These are phyloP conservation scores for Actinomortierella wolfii DNA, from an alignment of 371 early-diverging fungal species.

Conservation along the genomic window DNA sequence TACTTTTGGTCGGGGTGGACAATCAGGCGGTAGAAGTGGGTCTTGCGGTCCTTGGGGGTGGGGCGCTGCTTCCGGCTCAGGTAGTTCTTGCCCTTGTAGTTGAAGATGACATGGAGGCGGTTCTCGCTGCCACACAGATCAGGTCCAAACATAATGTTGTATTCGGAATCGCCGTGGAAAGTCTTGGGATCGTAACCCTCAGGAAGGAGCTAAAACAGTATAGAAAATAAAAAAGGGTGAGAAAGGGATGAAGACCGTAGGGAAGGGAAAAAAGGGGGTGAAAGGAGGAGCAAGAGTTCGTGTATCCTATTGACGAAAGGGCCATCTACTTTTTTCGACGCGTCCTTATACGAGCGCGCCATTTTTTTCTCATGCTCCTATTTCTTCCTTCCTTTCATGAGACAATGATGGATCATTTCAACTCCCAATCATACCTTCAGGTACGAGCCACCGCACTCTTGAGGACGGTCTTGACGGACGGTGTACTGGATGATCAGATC, in stretches of 20 bases:
- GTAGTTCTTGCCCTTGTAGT: slow-evolving; percentile 92
- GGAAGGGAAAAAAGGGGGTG: background rate
- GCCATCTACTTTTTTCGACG: too few relatives aligned
- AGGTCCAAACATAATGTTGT: slow-evolving; percentile 96
- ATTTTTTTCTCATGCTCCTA: too few relatives aligned
- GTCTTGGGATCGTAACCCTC: slow-evolving; percentile 67
- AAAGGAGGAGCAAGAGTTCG: background rate
- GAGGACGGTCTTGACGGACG: slow-evolving; percentile 92
- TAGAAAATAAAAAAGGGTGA: background rate
- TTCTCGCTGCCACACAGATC: slow-evolving; percentile 93
- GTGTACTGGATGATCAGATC: slow-evolving; percentile 93
- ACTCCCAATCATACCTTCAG: slow-evolving; percentile 89
- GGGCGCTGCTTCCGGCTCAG: slow-evolving; percentile 66
- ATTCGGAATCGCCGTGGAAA: slow-evolving; percentile 89
- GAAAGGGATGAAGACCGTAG: too few relatives aligned
- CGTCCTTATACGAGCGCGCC: too few relatives aligned
- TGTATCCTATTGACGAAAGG: too few relatives aligned
- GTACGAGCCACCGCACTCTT: slow-evolving; percentile 98
- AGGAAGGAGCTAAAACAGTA: slow-evolving; percentile 52
- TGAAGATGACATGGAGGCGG: slow-evolving; percentile 94
- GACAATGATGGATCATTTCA: too few relatives aligned
- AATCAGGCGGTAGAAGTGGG: slow-evolving; percentile 91
- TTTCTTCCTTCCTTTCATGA: too few relatives aligned
- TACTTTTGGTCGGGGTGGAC: slow-evolving; percentile 90
- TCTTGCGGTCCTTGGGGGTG: slow-evolving; percentile 73